Base-by-base conservation (phyloP, 2,329 filamentous ascomycete species). In the Colletotrichum acutatum region DNA sequence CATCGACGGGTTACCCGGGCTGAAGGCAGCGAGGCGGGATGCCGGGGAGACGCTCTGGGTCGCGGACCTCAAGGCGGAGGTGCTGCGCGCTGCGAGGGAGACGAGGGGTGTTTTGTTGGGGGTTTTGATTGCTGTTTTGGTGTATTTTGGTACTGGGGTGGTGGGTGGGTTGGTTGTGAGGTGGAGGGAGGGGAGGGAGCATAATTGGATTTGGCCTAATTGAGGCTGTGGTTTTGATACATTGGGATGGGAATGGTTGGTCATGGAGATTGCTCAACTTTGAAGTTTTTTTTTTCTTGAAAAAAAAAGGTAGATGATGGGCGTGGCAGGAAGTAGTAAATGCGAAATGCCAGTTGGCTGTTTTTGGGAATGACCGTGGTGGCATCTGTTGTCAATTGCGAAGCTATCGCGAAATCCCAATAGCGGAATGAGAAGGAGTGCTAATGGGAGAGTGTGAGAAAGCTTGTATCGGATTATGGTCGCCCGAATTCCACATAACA, bases 1-100 rank as follows among this genome's bases (percentile, higher is more conserved):
- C 78, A 82, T 92, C 57, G 90, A 92, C 75, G 89, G 89, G 1
- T 80, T 92, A 24, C 88, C 90, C 0, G 90, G 90, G 0, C 78
- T 93, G 76, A 85, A 83, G 68, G 83, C 83, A 5, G 90, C 90
- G 26, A 83, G 90, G 74, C 83, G 84, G 57, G 85, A 84, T 32
- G 80, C 79, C 2, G 88, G 88, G 2, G 84, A 90, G 80, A 81
- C 79, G 72, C 69, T 90, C 53, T 84, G 83, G 77, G 32, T 86
- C 19, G 83, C 83, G 22, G 84, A 89, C 62, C 74, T 76, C n/a
- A 66, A 37, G 56, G 71, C 58, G 2, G 37, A 66, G 19, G 11
- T 68, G 4, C 14, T 49, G 1, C 52, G 66, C 4, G 65, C 74
- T 6, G 32, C 59, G 11, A 72, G 59, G 5, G 71, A 76, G 63